Evolutionary conservation across 306 rosid species (phyloP).

Genomic region (Vigna angularis): DNA sequence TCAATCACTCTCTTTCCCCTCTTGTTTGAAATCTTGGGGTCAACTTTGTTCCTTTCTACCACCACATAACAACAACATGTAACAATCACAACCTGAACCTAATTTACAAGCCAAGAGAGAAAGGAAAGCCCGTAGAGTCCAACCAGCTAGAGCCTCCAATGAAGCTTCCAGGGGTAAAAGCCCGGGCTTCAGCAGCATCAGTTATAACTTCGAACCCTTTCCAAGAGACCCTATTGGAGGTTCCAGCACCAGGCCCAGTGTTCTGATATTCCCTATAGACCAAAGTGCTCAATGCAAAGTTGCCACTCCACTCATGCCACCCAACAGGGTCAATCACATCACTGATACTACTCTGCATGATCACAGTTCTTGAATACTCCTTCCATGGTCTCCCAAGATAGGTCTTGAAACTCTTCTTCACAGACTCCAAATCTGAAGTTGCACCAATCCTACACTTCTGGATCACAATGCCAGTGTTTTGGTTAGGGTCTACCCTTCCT

Average conservation of each 20-base stretch:
- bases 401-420: constrained; percentile 57
- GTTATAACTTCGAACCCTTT: constrained; percentile 73
- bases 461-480: constrained; percentile 90
- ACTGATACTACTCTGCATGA: constrained; percentile 63
- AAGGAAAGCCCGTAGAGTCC: constrained; percentile 73
- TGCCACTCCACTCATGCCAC: constrained; percentile 79
- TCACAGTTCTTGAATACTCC: constrained; percentile 81
- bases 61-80: neutral
- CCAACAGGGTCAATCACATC: constrained; percentile 76
- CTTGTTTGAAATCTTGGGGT: neutral
- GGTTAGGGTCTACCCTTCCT: constrained; percentile 87
- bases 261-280: constrained; percentile 74
- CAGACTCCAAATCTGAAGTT: constrained; percentile 62
- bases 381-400: constrained; percentile 95
- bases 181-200: constrained; percentile 64
- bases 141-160: constrained; percentile 78
- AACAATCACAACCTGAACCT: neutral
- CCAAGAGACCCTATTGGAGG: constrained; percentile 75
- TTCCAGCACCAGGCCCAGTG: constrained; percentile 74
- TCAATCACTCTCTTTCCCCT: constrained; percentile 1
- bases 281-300: constrained; percentile 77
- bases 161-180: constrained; percentile 64
- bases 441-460: constrained; percentile 81
- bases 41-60: constrained; percentile 11
- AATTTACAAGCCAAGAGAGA: constrained; percentile 67